Evolutionary conservation across 2,329 filamentous ascomycete genomes (phyloP).

Genomic region (Hortaea sp.): DNA sequence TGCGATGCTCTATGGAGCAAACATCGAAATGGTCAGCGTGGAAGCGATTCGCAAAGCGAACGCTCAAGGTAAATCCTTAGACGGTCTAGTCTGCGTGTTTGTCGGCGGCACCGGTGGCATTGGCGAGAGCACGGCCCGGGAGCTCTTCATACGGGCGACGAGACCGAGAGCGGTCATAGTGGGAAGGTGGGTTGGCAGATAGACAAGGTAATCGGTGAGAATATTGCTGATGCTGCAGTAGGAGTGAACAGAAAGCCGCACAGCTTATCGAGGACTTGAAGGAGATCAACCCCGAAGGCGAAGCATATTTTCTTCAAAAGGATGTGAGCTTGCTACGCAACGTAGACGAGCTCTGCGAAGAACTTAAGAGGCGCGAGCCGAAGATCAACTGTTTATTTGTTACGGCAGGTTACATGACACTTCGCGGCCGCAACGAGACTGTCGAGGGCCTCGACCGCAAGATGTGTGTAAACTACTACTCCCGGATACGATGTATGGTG

Average conservation of each 20-base stretch:
- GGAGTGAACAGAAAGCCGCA: conserved; percentile 28
- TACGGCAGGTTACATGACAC: conserved; percentile 39
- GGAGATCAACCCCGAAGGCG: conserved; percentile 28
- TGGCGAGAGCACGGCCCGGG: conserved; percentile 32
- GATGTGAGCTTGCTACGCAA: conserved; percentile 32
- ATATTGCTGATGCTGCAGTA: conserved; percentile 7
- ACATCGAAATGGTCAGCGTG: conserved; percentile 12
- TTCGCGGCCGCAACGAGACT: conserved; percentile 40
- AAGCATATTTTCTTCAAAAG: conserved; percentile 31
- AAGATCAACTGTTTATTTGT: conserved; percentile 48
- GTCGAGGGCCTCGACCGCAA: conserved; percentile 46
- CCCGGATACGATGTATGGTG: conserved; percentile 46
- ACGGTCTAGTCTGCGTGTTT: conserved; percentile 26
- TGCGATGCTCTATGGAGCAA: conserved; percentile 4
- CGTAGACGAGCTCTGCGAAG: conserved; percentile 34
- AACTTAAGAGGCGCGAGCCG: conserved; percentile 42
- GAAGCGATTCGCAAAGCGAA: conserved; percentile 24
- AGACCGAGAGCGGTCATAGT: conserved; percentile 34
- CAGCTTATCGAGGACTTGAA: conserved; percentile 28
- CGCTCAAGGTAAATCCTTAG: conserved; percentile 16
- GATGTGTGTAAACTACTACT: conserved; percentile 45
- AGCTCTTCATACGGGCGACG: conserved; percentile 30
- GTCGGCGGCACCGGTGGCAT: conserved; percentile 37
- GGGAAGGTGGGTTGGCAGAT: conserved; percentile 22
- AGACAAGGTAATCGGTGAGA: background rate